Conservation (phyloP, 75 land plant species). For the Larix kaempferi region DNA sequence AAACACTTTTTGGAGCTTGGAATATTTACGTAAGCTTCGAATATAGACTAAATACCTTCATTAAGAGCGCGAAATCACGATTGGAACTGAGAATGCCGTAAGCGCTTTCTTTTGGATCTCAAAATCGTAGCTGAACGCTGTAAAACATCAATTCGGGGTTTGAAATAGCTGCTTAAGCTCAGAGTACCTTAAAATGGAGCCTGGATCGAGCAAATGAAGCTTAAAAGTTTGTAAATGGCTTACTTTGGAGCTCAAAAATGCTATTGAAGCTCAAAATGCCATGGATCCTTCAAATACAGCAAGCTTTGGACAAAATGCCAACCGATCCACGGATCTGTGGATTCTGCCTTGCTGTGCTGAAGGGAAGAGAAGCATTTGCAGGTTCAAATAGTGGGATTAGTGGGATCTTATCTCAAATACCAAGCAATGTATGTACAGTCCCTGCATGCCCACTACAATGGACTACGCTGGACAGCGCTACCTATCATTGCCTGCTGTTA, state of each 20-base stretch:
- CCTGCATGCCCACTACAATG: background rate
- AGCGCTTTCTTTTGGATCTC: background rate
- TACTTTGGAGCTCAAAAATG: background rate
- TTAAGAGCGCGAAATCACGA: background rate
- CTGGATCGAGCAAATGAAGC: too few species aligned
- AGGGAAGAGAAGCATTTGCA: background rate
- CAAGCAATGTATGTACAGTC: conserved; percentile 3
- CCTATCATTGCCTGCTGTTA: background rate
- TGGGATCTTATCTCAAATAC: background rate
- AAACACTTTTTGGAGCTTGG: background rate
- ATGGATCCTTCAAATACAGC: conserved; percentile 1
- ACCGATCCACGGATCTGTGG: background rate
- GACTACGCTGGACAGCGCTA: background rate
- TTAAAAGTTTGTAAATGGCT: too few species aligned
- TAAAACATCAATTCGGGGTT: too few species aligned
- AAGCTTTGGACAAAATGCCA: background rate
- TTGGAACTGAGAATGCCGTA: background rate
- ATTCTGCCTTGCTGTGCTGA: too few species aligned
- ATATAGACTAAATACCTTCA: background rate
- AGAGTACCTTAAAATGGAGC: too few species aligned
- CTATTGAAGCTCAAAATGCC: background rate
- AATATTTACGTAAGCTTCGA: background rate
- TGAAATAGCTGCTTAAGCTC: too few species aligned
- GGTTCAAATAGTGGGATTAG: background rate
- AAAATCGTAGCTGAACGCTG: background rate